Base-by-base conservation (phyloP, 345 rosid genomes). In the Populus euphratica region DNA sequence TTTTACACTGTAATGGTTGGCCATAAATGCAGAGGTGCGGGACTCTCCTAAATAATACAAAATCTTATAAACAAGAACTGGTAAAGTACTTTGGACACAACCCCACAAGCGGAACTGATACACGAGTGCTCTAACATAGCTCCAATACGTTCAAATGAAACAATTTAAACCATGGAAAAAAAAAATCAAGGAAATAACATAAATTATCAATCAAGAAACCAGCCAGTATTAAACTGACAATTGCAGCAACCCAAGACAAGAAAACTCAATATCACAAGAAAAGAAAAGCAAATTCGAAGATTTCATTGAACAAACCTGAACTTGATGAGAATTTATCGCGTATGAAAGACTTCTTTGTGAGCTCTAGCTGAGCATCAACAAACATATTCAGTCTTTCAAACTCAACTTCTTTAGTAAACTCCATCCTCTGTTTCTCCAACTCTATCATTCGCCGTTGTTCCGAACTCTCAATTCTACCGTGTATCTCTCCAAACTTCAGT, bases 381-480 rank as follows among this genome's bases (percentile, higher is more conserved):
- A 77, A 69, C 72, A 77, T 64, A 44, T 74, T 73, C 70, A 81
- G 69, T 23, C 81, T 77, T 27, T 81, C 76, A 31, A 81, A 73
- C 76, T 81, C 84, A 16, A 81, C 62, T 38, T 81, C 81, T 25
- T 81, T 81, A 63, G 84, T 74, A 8, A 81, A 69, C 68, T 77
- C 64, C 84, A 81, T 77, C 50, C 84, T 74, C 78, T 81, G 84
- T 71, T 77, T 81, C 73, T 81, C 84, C 68, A 81, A 33, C 41
- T 81, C 84, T 69, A 78, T 13, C 81, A 81, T 69, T 70, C 70
- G 78, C 73, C 63, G 73, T 78, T 73, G 76, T 62, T 74, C 74
- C 25, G 62, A 77, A 59, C 76, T 74, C 78, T 81, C 84, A 2
- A 78, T 65, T 65, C 77, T 73, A 69, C 74, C 84, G 65, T 70